Evolutionary conservation across 108 stramenopile genomes (phyloP).

Genomic region (Fragilariopsis cylindrus): DNA sequence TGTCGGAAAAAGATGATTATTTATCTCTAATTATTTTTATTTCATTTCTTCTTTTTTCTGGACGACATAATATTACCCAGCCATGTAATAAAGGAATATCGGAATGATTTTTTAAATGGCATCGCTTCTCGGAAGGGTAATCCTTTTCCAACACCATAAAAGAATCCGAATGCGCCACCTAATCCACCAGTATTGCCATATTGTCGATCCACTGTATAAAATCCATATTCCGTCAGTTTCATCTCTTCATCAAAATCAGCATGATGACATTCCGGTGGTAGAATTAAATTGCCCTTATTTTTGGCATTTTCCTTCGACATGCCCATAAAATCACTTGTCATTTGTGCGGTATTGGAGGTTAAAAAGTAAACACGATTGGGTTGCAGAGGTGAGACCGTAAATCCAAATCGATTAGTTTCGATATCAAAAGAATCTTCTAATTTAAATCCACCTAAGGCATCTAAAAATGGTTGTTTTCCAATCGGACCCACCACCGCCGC

Average conservation of each 20-base stretch:
- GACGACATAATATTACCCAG: background rate
- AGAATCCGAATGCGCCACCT: constrained; percentile 80
- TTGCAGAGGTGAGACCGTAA: constrained; percentile 67
- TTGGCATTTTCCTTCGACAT: constrained; percentile 15
- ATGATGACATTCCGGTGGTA: constrained; percentile 56
- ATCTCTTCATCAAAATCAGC: constrained; percentile 58
- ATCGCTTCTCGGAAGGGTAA: constrained; percentile 67
- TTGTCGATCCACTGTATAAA: constrained; percentile 75
- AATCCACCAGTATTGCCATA: constrained; percentile 87
- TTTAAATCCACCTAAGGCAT: constrained; percentile 57
- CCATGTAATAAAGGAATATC: constrained; percentile 31
- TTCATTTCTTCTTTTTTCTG: background rate
- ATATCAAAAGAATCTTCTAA: constrained; percentile 70
- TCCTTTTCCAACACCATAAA: constrained; percentile 75
- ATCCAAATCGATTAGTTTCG: constrained; percentile 48
- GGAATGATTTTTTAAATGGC: constrained; percentile 65
- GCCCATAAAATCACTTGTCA: constrained; percentile 48
- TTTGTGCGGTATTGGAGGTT: constrained; percentile 33
- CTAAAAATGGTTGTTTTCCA: constrained; percentile 56
- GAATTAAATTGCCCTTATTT: constrained; percentile 33
- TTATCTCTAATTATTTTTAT: background rate
- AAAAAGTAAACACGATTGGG: constrained; percentile 69
- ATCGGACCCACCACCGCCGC: constrained; percentile 78
- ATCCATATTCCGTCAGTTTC: constrained; percentile 68
- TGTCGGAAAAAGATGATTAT: background rate